These are phyloP conservation scores for Elymus sibiricus DNA, from an alignment of 176 grass and related monocot species.

Conservation along the genomic window DNA sequence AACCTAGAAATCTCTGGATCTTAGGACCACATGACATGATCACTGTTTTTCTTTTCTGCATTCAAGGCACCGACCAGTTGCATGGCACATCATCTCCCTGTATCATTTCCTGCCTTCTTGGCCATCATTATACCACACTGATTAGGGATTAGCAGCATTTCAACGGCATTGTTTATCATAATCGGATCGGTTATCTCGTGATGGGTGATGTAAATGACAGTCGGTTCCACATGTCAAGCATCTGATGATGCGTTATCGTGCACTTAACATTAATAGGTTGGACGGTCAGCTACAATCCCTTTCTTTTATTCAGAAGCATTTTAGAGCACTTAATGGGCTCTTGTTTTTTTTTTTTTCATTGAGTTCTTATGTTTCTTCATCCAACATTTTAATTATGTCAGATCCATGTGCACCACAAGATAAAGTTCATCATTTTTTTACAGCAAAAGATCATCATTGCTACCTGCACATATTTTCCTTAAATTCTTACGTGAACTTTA, in stretches of 20 bases:
- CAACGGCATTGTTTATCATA: constrained; percentile 8
- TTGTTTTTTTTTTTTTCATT: neutral
- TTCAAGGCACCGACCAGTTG: constrained; percentile 17
- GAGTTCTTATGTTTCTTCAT: neutral
- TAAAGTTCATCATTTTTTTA: neutral
- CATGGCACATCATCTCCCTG: constrained; percentile 8
- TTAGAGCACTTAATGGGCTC: neutral
- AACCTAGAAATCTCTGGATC: constrained; percentile 29
- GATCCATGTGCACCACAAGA: neutral
- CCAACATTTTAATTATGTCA: neutral
- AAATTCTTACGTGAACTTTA: neutral
- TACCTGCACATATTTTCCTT: neutral
- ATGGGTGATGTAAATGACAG: constrained; percentile 22
- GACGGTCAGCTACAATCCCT: neutral
- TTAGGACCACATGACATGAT: constrained; percentile 24
- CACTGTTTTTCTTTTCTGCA: neutral
- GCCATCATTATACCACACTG: constrained; percentile 30
- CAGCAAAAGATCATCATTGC: neutral
- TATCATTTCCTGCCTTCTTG: constrained; percentile 11
- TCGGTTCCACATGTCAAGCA: constrained; percentile 43
- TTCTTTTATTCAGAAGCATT: neutral
- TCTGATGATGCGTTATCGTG: constrained; percentile 20
- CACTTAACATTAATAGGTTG: neutral
- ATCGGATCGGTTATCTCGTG: neutral
- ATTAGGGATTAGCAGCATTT: constrained; percentile 28